Conservation (phyloP, 73 alveolate species). For the Paraurostyla sp. region DNA sequence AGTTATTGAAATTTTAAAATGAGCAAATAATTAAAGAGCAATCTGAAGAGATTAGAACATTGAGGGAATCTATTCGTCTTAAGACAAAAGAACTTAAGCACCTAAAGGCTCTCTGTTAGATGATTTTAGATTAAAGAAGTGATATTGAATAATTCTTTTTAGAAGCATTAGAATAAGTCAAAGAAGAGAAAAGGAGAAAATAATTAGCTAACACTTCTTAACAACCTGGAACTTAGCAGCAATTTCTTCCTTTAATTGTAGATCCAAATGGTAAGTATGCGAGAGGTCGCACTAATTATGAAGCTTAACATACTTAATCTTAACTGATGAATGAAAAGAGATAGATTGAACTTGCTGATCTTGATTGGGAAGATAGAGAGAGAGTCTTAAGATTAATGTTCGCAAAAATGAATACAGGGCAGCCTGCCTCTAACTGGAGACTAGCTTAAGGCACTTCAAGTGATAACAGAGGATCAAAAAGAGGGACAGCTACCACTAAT, state of each 20-base stretch:
- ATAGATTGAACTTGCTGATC: slow-evolving; percentile 80
- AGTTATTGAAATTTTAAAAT: slow-evolving; percentile 71
- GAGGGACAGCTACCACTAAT: neutral
- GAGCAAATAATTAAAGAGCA: slow-evolving; percentile 72
- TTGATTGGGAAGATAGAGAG: slow-evolving; percentile 93
- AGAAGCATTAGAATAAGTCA: slow-evolving; percentile 87
- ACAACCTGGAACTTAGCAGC: slow-evolving; percentile 51
- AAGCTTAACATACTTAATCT: neutral
- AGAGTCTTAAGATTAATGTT: slow-evolving; percentile 85
- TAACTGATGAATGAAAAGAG: neutral
- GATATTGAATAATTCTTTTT: slow-evolving; percentile 93
- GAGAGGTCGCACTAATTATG: slow-evolving; percentile 4
- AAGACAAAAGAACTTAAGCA: slow-evolving; percentile 85
- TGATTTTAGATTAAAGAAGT: slow-evolving; percentile 91
- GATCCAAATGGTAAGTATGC: slow-evolving; percentile 33
- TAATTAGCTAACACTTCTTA: slow-evolving; percentile 64
- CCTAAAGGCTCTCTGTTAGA: slow-evolving; percentile 82
- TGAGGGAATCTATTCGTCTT: slow-evolving; percentile 74
- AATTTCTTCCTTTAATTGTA: slow-evolving; percentile 35
- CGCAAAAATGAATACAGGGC: slow-evolving; percentile 91
- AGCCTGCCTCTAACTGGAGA: slow-evolving; percentile 90
- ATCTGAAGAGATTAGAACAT: slow-evolving; percentile 64
- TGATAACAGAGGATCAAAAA: slow-evolving; percentile 4
- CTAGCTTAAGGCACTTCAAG: neutral
- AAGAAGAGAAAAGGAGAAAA: slow-evolving; percentile 82